A percentile compares a stretch with the other conserved stretches of the same genome.
phyloP scores from a whole-genome alignment of 129 eudicot genomes.

The Pulicaria dysenterica region DNA sequence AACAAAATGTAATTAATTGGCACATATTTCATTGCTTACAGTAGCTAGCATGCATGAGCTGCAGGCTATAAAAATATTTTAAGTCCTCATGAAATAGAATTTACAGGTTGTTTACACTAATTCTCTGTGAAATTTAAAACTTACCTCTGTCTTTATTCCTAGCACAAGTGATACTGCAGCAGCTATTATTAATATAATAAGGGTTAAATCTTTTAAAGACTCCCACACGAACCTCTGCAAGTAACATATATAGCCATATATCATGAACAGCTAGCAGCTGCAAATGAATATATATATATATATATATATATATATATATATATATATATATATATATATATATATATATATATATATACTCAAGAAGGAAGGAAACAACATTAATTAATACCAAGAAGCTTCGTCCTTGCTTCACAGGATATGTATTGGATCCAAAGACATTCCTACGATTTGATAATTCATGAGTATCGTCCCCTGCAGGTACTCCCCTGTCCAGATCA shows the following conservation, averaged over 20 bases:
- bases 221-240: constrained; percentile 83
- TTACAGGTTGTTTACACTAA: no score
- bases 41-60: no score
- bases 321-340: no score
- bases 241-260: constrained; percentile 11
- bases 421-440: constrained; percentile 86
- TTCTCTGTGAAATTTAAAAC: constrained; percentile 20
- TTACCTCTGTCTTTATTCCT: constrained; percentile 87
- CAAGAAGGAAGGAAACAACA: background rate
- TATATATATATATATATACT: no score
- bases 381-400: constrained; percentile 53
- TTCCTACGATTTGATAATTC: constrained; percentile 59
- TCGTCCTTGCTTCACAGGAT: constrained; percentile 80
- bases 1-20: no score
- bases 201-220: constrained; percentile 88
- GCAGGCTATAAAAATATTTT: no score
- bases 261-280: constrained; percentile 5
- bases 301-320: no score
- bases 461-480: constrained; percentile 42
- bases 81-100: background rate
- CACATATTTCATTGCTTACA: no score
- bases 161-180: constrained; percentile 78
- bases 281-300: background rate
- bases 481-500: constrained; percentile 59
- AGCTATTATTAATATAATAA: constrained; percentile 77